A percentile compares a stretch with the other conserved stretches of the same genome.
Conservation (phyloP, 2,329 filamentous ascomycete genomes). For the Microcyclosporella mali region DNA sequence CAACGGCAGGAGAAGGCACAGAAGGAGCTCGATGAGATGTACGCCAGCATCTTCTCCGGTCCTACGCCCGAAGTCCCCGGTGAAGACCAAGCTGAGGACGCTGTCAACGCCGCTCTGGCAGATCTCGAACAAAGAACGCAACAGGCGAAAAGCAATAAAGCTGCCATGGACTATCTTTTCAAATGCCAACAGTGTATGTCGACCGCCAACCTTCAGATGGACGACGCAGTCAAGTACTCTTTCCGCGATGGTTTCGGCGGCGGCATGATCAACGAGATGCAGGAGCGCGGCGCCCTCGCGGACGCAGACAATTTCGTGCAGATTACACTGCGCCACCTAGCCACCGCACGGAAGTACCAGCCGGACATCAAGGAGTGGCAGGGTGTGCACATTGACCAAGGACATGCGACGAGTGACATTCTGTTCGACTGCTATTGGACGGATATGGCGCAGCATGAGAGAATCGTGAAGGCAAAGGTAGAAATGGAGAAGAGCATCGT, state of each 20-base stretch:
- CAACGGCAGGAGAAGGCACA: conserved; percentile 39
- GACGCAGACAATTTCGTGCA: conserved; percentile 41
- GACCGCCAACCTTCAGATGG: conserved; percentile 35
- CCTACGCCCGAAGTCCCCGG: conserved; percentile 48
- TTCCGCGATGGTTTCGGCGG: conserved; percentile 47
- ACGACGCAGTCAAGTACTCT: conserved; percentile 39
- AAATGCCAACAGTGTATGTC: conserved; percentile 36
- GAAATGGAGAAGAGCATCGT: conserved; percentile 20
- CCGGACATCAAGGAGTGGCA: conserved; percentile 18
- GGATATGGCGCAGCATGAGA: conserved; percentile 26
- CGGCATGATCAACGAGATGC: conserved; percentile 45
- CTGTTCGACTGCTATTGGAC: conserved; percentile 30
- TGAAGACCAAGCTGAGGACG: conserved; percentile 46
- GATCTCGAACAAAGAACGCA: conserved; percentile 36
- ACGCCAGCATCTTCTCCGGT: conserved; percentile 50
- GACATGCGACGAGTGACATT: conserved; percentile 26
- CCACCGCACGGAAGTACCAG: conserved; percentile 20
- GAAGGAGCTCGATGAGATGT: conserved; percentile 46
- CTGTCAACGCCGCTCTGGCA: conserved; percentile 31
- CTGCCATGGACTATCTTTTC: conserved; percentile 32
- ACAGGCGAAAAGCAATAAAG: conserved; percentile 37
- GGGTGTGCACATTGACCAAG: conserved; percentile 25
- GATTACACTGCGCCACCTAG: conserved; percentile 17
- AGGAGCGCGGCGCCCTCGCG: conserved; percentile 49
- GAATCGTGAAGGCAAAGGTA: conserved; percentile 20